phyloP scores from a whole-genome alignment of 331 rosid genomes.

The Arachis monticola region DNA sequence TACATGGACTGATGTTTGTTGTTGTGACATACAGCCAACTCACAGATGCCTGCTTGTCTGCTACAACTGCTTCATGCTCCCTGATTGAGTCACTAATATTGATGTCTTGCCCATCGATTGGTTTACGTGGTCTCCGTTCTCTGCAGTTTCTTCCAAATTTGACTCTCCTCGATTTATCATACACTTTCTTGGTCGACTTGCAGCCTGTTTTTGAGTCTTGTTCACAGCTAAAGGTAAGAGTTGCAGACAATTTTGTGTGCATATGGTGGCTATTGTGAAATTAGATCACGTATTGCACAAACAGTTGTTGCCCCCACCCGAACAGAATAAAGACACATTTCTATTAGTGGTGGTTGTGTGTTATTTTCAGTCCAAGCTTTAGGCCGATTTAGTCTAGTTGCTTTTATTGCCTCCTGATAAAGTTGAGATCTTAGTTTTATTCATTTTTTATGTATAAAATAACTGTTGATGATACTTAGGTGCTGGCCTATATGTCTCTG shows the following conservation, averaged over 20 bases:
- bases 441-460: neutral
- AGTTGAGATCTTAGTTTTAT: constrained; percentile 19
- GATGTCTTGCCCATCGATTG: constrained; percentile 94
- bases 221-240: constrained; percentile 76
- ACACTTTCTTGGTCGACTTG: constrained; percentile 84
- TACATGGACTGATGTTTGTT: constrained; percentile 39
- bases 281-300: neutral
- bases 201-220: constrained; percentile 92
- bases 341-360: neutral
- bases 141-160: constrained; percentile 69
- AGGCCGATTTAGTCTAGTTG: neutral
- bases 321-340: neutral
- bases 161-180: constrained; percentile 86
- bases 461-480: neutral
- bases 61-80: constrained; percentile 87
- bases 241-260: neutral
- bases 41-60: constrained; percentile 85
- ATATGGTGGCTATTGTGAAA: neutral
- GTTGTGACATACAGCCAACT: constrained; percentile 71
- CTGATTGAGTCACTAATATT: constrained; percentile 86
- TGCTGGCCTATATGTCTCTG: neutral
- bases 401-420: neutral
- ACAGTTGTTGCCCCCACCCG: neutral
- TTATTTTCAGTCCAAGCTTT: constrained; percentile 4
- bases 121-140: constrained; percentile 83